Percentiles rank a stretch among this genome's conserved stretches.
Conservation (phyloP, 208 protist genomes). For the Strigomonas galati region DNA sequence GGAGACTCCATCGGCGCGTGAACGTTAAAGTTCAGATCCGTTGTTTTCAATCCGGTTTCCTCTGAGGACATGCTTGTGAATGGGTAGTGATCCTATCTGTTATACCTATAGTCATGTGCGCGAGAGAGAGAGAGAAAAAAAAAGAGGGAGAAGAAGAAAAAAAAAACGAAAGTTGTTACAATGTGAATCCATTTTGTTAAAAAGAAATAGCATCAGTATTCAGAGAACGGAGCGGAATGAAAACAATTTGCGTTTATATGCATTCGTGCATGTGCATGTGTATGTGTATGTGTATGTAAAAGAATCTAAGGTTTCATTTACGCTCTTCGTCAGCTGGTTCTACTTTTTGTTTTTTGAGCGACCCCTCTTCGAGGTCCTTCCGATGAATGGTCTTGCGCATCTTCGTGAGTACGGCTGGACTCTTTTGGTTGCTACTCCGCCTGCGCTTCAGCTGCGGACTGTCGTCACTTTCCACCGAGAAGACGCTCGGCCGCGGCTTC, state of each 20-base stretch:
- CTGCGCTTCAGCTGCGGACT: background rate
- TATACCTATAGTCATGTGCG: slow-evolving; percentile 3
- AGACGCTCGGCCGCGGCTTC: background rate
- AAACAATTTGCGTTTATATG: too few relatives aligned
- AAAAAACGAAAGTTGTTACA: slow-evolving; percentile 1
- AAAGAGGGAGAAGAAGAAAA: background rate
- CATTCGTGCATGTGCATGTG: too few relatives aligned
- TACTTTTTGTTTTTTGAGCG: too few relatives aligned
- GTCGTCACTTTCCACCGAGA: background rate
- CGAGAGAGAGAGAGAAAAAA: slow-evolving; percentile 2
- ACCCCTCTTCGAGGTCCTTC: slow-evolving; percentile 1
- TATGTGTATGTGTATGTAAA: background rate
- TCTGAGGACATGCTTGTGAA: slow-evolving; percentile 1
- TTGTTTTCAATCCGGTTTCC: background rate
- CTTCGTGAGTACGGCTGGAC: slow-evolving; percentile 5
- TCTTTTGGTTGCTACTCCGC: slow-evolving; percentile 1
- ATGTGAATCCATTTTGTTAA: too few relatives aligned
- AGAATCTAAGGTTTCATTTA: background rate
- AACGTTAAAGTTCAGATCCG: slow-evolving; percentile 1
- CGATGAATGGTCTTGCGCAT: slow-evolving; percentile 7
- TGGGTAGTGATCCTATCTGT: too few relatives aligned
- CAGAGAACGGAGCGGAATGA: too few relatives aligned
- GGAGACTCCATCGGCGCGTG: slow-evolving; percentile 37
- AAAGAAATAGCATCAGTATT: too few relatives aligned
- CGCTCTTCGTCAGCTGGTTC: too few relatives aligned